These are phyloP conservation scores for Phytophthora nicotianae DNA, from an alignment of 352 stramenopile genomes.

Conservation along the genomic window DNA sequence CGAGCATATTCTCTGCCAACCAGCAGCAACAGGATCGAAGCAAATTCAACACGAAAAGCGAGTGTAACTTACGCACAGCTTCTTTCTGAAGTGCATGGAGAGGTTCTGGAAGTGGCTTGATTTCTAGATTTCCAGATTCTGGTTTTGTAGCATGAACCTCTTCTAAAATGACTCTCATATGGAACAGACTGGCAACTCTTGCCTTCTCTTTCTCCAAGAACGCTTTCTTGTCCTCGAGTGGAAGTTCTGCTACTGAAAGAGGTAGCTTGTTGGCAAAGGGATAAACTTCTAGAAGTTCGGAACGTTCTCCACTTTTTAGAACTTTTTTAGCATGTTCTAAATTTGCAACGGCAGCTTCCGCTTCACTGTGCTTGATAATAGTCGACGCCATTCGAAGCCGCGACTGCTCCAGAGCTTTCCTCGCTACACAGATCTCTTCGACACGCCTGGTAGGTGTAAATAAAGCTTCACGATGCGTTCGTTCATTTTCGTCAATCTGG, in stretches of 20 bases:
- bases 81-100: slow-evolving; percentile 43
- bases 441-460: slow-evolving; percentile 16
- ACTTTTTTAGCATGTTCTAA: slow-evolving; percentile 30
- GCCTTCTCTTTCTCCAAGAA: slow-evolving; percentile 26
- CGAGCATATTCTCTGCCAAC: slow-evolving; percentile 59
- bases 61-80: slow-evolving; percentile 41
- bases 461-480: slow-evolving; percentile 37
- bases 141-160: slow-evolving; percentile 1
- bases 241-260: slow-evolving; percentile 12
- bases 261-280: neutral
- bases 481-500: slow-evolving; percentile 33
- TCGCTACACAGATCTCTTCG: slow-evolving; percentile 35
- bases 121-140: neutral
- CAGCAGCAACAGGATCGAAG: slow-evolving; percentile 68
- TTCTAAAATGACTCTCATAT: slow-evolving; percentile 22
- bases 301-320: slow-evolving; percentile 4
- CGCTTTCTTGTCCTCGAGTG: slow-evolving; percentile 6
- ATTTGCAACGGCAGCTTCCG: slow-evolving; percentile 14
- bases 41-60: slow-evolving; percentile 61
- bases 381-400: slow-evolving; percentile 39
- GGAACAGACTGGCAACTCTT: slow-evolving; percentile 30
- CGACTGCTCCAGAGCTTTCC: slow-evolving; percentile 40
- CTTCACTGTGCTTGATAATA: slow-evolving; percentile 47
- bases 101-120: slow-evolving; percentile 10
- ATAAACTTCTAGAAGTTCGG: neutral